These are phyloP conservation scores for Chlamydomonas asymmetrica DNA, from an alignment of 139 green algal genomes.

Conservation along the genomic window DNA sequence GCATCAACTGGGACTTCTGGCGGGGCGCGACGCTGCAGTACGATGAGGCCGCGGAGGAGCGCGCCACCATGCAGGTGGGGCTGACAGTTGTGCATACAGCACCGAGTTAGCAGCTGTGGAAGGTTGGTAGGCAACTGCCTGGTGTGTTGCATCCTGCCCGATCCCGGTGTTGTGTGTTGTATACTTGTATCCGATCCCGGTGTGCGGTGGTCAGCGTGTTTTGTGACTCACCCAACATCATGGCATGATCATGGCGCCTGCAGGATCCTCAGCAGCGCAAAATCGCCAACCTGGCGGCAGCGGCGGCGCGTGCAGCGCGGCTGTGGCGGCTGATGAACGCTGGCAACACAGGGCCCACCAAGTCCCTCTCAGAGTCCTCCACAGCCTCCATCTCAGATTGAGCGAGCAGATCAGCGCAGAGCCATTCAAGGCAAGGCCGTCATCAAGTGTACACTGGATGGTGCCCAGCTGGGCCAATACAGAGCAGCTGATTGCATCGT, in stretches of 20 bases:
- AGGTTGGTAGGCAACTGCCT: not conserved
- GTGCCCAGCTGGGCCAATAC: no score
- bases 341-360: no score
- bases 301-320: conserved; percentile 21
- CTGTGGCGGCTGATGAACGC: conserved; percentile 35
- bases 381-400: no score
- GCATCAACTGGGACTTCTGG: conserved; percentile 25
- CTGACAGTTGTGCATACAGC: no score
- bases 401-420: no score
- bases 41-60: conserved; percentile 20
- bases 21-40: conserved; percentile 11
- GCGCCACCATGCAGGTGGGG: conserved; percentile 1
- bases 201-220: not conserved
- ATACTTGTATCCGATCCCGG: not conserved
- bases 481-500: no score
- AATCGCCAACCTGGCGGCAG: conserved; percentile 26
- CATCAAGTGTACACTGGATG: no score
- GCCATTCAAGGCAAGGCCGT: no score
- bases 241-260: not conserved
- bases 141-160: not conserved
- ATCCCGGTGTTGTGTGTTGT: not conserved
- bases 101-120: no score
- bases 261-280: conserved; percentile 22
- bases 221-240: not conserved
- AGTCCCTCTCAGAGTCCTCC: no score